Evolutionary conservation across 1,284 basidiomycete genomes (phyloP).

Genomic region (Naganishia sp.): DNA sequence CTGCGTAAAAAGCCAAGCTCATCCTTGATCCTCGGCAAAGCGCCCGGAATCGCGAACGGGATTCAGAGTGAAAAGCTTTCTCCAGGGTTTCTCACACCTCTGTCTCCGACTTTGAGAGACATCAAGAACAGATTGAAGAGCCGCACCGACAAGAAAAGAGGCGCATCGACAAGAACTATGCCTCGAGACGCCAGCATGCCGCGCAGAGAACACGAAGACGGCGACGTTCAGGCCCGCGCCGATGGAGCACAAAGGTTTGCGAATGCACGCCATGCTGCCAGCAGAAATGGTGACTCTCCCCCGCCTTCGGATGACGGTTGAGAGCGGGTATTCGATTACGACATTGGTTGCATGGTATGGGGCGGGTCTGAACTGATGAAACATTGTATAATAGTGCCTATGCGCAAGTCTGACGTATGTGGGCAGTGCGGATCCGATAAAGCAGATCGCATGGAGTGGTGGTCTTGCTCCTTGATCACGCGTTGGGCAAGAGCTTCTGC

Average conservation of each 20-base stretch:
- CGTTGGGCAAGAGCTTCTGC: conserved; percentile 18
- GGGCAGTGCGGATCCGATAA: not conserved
- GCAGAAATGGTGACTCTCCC: too few relatives aligned
- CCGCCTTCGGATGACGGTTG: too few relatives aligned
- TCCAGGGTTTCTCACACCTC: conserved; percentile 5
- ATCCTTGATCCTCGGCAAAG: conserved; percentile 17
- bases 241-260: too few relatives aligned
- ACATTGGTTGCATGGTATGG: too few relatives aligned
- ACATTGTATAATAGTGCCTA: too few relatives aligned
- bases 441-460: not conserved
- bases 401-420: not conserved
- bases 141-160: conserved; percentile 10
- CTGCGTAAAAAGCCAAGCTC: conserved; percentile 17
- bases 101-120: conserved; percentile 14
- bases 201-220: too few relatives aligned
- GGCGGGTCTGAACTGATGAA: too few relatives aligned
- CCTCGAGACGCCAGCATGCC: too few relatives aligned
- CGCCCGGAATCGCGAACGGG: not conserved
- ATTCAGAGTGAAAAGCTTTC: not conserved
- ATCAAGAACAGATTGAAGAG: conserved; percentile 19
- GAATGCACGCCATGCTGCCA: too few relatives aligned
- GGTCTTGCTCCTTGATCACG: not conserved
- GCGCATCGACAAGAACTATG: not conserved
- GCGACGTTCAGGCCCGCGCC: too few relatives aligned
- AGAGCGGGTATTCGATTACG: too few relatives aligned